These are phyloP conservation scores for Platanthera zijinensis DNA, from an alignment of 106 monocot genomes.

Conservation along the genomic window DNA sequence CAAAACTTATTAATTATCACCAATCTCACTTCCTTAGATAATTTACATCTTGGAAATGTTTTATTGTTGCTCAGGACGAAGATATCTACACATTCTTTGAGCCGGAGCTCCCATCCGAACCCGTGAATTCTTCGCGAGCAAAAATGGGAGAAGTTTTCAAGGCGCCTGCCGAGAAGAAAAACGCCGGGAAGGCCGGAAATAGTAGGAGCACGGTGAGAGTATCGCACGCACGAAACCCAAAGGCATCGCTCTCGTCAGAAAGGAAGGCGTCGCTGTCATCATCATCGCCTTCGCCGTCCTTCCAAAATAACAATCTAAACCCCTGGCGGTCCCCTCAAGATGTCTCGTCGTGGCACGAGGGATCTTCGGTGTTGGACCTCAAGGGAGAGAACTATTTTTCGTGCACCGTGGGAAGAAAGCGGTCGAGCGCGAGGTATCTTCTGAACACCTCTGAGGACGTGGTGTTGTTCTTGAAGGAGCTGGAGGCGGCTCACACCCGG, in stretches of 20 bases:
- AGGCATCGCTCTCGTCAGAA: constrained; percentile 34
- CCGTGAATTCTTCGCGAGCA: constrained; percentile 33
- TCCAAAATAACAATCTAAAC: constrained; percentile 14
- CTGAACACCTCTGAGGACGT: constrained; percentile 85
- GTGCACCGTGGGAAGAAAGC: constrained; percentile 77
- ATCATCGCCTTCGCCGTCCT: constrained; percentile 6
- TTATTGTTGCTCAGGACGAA: constrained; percentile 52
- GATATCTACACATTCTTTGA: constrained; percentile 92
- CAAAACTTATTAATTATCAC: not conserved
- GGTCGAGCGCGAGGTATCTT: constrained; percentile 76
- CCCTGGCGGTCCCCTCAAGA: constrained; percentile 42
- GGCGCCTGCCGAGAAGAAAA: constrained; percentile 36
- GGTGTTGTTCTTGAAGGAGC: constrained; percentile 55
- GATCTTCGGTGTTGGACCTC: constrained; percentile 83
- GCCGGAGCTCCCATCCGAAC: constrained; percentile 83
- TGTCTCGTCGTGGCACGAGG: constrained; percentile 63
- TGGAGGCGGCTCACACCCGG: constrained; percentile 35
- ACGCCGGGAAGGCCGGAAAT: constrained; percentile 26
- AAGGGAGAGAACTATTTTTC: constrained; percentile 94
- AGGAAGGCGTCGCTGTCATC: constrained; percentile 20
- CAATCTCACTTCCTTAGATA: not conserved
- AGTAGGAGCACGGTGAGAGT: constrained; percentile 36
- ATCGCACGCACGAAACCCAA: constrained; percentile 31
- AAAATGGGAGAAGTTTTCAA: constrained; percentile 50
- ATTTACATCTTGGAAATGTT: not conserved